Evolutionary conservation across 192 early-diverging fungal genomes (phyloP), one percentile per base, ranked within the genome.

Genomic region (Entomortierella parvispora): DNA sequence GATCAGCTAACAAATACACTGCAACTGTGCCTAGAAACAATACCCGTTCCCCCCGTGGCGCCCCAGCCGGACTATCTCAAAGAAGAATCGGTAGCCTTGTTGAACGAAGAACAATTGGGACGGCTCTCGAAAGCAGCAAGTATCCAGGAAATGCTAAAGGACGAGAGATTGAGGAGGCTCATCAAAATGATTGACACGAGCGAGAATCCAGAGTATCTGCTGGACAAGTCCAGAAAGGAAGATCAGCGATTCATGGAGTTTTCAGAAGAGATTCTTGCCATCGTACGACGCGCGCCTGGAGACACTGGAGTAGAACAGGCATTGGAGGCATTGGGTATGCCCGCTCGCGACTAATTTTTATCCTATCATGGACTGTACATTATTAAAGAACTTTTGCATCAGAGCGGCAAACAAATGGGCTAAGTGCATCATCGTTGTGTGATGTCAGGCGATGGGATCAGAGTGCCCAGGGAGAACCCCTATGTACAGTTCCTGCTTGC

Each of bases 191-290:
- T 77, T 28, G 74, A 77, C 45, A 58, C 59, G 45, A 77, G 74
- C 33, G 74, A 77, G 49, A 77, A 77, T 47, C 74, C 74, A n/a
- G 74, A 77, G 33, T 77, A 77, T 20, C 23, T 64, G 3, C 32
- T 77, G 44, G 74, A 77, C 54, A 68, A 59, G 55, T 51, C 74
- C 15, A 49, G 74, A 32, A 68, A 68, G n/a, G 74, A 77, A 5
- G 49, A 77, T 22, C 59, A 67, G 45, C 51, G 29, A 37, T 77
- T 77, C 37, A 63, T 68, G 42, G 65, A 77, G 54, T 63, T 77
- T n/a, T 68, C 74, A 37, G 74, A 77, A 9, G 74, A 77, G 33
- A 68, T 77, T 23, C 25, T 77, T 32, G 60, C 74, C 14, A 48
- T 77, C 11, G 61, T 77, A 15, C 40, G 53, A 23, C 29, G 66